phyloP scores from a whole-genome alignment of 805 yeast genomes.

The Wickerhamomyces kurtzmanii region DNA sequence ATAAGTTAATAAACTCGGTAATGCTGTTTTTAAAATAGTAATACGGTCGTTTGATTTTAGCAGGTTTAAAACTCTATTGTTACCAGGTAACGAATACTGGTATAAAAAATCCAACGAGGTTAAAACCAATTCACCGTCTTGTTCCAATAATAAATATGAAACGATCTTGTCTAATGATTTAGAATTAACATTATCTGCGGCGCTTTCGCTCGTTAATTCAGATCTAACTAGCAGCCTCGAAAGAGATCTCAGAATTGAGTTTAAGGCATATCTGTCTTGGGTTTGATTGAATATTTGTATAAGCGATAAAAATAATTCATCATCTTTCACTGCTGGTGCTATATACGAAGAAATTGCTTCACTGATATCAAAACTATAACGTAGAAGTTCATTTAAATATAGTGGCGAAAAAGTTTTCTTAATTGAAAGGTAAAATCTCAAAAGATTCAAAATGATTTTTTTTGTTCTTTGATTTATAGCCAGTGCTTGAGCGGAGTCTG shows the following conservation, averaged over 20 bases:
- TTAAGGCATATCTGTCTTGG: constrained; percentile 60
- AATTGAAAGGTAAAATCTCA: constrained; percentile 22
- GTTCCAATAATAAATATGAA: constrained; percentile 48
- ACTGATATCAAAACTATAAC: constrained; percentile 65
- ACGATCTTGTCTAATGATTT: constrained; percentile 42
- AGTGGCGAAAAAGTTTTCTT: constrained; percentile 22
- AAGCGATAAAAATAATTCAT: constrained; percentile 52
- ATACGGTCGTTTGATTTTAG: constrained; percentile 36
- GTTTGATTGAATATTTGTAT: constrained; percentile 37
- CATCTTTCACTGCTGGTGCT: constrained; percentile 64
- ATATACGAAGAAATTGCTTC: constrained; percentile 80
- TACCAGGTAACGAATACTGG: constrained; percentile 64
- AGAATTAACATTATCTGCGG: constrained; percentile 37
- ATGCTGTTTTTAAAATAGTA: constrained; percentile 41
- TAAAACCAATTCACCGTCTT: constrained; percentile 60
- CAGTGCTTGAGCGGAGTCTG: constrained; percentile 70
- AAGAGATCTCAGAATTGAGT: constrained; percentile 65
- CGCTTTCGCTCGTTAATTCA: constrained; percentile 33
- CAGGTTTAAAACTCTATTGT: constrained; percentile 43
- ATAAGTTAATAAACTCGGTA: constrained; percentile 53
- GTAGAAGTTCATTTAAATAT: constrained; percentile 47
- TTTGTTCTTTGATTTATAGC: constrained; percentile 44
- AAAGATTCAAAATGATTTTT: constrained; percentile 29
- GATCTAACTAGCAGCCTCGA: constrained; percentile 70
- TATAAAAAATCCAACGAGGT: constrained; percentile 77